Base-by-base conservation (phyloP, 495 filamentous ascomycete species). In the Hypoxylon subgilvum region DNA sequence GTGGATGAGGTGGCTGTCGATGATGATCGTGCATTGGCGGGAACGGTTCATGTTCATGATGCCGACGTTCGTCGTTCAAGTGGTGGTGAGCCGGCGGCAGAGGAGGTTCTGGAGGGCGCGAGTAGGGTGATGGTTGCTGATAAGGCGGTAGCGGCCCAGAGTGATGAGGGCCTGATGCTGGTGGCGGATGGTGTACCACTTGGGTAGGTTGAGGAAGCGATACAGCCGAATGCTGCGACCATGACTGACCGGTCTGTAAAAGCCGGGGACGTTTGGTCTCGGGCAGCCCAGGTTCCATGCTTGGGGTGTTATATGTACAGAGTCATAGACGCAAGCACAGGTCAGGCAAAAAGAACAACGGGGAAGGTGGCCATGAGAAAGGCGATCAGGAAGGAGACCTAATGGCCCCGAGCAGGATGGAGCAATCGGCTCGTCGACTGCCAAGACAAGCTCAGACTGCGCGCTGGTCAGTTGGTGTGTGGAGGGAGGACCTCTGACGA, bases 11-110 rank as follows among this genome's bases (percentile, higher is more conserved):
- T 31, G 61, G 76, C 65, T 70, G 76, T 63, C 76, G 76, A 52
- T 76, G 69, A 48, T 71, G 72, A 67, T 80, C 75, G 65, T 79
- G 76, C 70, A 81, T 81, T 53, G 74, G 73, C 52, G 76, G 76
- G 57, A 68, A 79, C 40, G 68, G 68, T 28, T 78, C 78, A 55
- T 72, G 70, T 47, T 80, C 78, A 77, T 78, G 76, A 53, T 78
- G 76, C 39, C 75, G 74, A 57, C 75, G 78, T 67, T 79, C 78
- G 62, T 76, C 72, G 55, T 72, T 50, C 50, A 74, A 71, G 54
- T 75, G 72, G 52, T 70, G 68, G 36, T 71, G 69, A 51, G 60
- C 61, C 43, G 64, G 38, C 36, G 67, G 57, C 40, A 69, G 67
- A 47, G 66, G 67, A 46, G 73, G 71, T 43, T 73, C 72, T 55